phyloP scores from a whole-genome alignment of 1,139 yeast species.

The Hemisphaericaspora xylanilytica region DNA sequence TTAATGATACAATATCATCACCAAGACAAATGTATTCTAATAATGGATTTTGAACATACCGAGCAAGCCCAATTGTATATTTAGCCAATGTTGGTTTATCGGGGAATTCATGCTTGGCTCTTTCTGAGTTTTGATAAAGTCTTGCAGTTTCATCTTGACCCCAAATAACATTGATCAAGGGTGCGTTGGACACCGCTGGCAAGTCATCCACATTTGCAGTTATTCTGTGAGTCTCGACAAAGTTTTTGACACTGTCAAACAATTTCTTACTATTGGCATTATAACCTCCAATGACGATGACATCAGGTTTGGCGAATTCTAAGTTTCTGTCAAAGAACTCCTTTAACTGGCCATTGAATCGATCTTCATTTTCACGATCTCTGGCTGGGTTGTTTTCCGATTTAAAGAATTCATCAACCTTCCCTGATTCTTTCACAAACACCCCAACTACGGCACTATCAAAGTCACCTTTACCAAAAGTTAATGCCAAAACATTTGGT shows the following conservation, averaged over 20 bases:
- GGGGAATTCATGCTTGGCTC: constrained; percentile 79
- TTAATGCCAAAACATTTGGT: constrained; percentile 78
- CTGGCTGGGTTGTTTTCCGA: constrained; percentile 75
- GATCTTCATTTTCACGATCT: constrained; percentile 47
- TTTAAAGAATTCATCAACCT: constrained; percentile 71
- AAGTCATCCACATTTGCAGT: constrained; percentile 52
- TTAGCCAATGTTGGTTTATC: constrained; percentile 81
- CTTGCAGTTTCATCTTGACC: constrained; percentile 94
- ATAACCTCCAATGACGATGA: constrained; percentile 85
- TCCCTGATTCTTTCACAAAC: constrained; percentile 75
- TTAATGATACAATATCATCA: constrained; percentile 66
- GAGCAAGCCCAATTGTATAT: constrained; percentile 85
- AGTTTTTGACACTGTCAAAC: constrained; percentile 54
- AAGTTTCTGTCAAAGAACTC: constrained; percentile 41
- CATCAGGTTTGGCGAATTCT: constrained; percentile 63
- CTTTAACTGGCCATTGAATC: constrained; percentile 52
- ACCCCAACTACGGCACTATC: constrained; percentile 87
- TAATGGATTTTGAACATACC: constrained; percentile 88
- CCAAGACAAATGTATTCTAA: constrained; percentile 83
- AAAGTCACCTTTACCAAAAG: constrained; percentile 83
- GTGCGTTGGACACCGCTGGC: constrained; percentile 37
- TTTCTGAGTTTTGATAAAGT: constrained; percentile 74
- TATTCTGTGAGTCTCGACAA: constrained; percentile 57
- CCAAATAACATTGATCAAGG: constrained; percentile 63
- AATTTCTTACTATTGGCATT: constrained; percentile 70